Conservation (phyloP, 2,329 filamentous ascomycete species). For the Ophiostoma sp. region DNA sequence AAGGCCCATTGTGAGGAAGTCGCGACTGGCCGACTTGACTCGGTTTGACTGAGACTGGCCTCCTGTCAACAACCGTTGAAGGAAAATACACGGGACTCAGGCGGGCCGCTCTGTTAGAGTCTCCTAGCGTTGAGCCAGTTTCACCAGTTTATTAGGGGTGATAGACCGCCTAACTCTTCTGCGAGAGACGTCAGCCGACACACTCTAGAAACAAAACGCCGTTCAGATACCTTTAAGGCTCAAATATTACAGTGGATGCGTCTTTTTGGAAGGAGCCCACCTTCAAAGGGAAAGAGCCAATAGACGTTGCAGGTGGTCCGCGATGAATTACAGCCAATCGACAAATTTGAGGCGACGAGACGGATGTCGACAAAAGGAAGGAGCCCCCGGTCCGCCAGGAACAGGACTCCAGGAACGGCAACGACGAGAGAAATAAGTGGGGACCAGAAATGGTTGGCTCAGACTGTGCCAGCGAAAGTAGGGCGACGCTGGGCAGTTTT, state of each 20-base stretch:
- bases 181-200: not conserved
- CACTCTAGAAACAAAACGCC: not conserved
- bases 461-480: slow-evolving; percentile 1
- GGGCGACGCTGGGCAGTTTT: slow-evolving; percentile 1
- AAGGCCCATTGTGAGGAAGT: not conserved
- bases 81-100: not conserved
- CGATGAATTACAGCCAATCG: slow-evolving; percentile 11
- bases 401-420: not conserved
- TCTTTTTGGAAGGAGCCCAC: not conserved
- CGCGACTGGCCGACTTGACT: not conserved
- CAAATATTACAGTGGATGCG: not conserved
- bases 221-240: not conserved
- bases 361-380: not conserved
- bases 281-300: not conserved
- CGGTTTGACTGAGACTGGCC: not conserved
- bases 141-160: not conserved
- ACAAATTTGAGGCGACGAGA: slow-evolving; percentile 12
- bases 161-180: not conserved
- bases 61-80: not conserved
- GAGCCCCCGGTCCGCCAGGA: not conserved
- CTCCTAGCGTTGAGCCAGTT: not conserved
- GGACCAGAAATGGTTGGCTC: not conserved
- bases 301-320: not conserved
- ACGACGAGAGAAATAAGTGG: not conserved
- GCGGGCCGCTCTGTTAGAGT: not conserved